Conservation (phyloP, 495 filamentous ascomycete species). For the Neurospora discreta region DNA sequence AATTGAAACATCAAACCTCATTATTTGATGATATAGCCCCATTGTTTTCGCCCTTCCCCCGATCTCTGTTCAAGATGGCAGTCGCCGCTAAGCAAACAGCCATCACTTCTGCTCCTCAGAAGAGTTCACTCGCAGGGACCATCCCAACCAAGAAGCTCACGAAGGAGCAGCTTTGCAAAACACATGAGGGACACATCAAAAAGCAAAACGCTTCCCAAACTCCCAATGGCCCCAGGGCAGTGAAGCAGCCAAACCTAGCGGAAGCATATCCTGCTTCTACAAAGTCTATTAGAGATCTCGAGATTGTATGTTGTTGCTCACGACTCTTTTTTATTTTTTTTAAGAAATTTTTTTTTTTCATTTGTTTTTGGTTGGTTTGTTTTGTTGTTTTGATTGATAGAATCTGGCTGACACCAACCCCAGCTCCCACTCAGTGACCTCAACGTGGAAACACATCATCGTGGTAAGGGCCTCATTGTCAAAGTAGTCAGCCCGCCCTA, state of each 20-base stretch:
- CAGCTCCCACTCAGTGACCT: conserved; percentile 27
- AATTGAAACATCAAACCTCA: not conserved
- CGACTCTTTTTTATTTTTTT: too few relatives aligned
- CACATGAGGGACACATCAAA: conserved; percentile 21
- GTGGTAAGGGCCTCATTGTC: conserved; percentile 33
- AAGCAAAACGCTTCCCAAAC: conserved; percentile 13
- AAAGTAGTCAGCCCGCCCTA: conserved; percentile 30
- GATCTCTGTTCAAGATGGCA: conserved; percentile 2
- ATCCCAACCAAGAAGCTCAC: conserved; percentile 11
- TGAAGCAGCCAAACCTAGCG: conserved; percentile 23
- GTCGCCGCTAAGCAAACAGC: not conserved
- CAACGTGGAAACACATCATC: conserved; percentile 39
- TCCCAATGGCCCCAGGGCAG: conserved; percentile 17
- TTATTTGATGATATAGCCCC: not conserved
- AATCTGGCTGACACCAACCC: not conserved
- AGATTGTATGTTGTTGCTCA: conserved; percentile 13
- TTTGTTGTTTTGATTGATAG: too few relatives aligned
- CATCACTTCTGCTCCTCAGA: not conserved
- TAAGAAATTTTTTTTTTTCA: too few relatives aligned
- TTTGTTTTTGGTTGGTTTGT: too few relatives aligned
- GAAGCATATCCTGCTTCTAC: conserved; percentile 24
- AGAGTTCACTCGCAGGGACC: conserved; percentile 1
- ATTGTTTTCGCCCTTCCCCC: not conserved
- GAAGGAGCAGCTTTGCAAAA: conserved; percentile 21
- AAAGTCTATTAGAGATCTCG: conserved; percentile 22